Evolutionary conservation across 148 eudicot species (phyloP), one percentile per base, ranked within the genome.

Genomic region (Gaultheria prostrata): DNA sequence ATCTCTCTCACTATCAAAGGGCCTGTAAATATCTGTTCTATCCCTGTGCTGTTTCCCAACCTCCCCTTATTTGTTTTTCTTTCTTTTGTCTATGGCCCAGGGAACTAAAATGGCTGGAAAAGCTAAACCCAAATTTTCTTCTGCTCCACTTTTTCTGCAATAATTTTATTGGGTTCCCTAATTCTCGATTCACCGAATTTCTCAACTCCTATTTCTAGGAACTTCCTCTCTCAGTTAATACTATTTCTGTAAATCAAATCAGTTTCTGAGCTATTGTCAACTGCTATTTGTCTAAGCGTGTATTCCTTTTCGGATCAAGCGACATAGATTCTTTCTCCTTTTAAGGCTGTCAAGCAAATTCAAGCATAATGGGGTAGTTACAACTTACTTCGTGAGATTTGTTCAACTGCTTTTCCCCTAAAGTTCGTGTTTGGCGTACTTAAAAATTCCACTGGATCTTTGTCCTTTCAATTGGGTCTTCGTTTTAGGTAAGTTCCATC

Each of bases 331-430:
- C 46, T 54, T 51, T 82, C 71, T 45, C 54, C 56, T n/a, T 28
- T 75, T 74, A 51, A 72, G 85, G 76, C 21, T 39, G 43, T 24
- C 76, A 28, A 57, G 54, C 48, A 80, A 80, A 26, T 83, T 45
- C 50, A 18, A 8, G 57, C 12, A 20, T 73, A 35, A 57, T 45
- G 80, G 76, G 78, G 65, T 79, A 78, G 85, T 83, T 70, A n/a
- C 76, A 83, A 67, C 63, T 70, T 43, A 67, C 30, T 65, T 28
- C 39, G 18, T 33, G 56, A 67, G 82, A 67, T 84, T 79, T 56
- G 82, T 84, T 84, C 82, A 84, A 84, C 85, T 78, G 85, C 82
- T 84, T 63, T 69, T 17, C 85, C 67, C 67, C 80, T 51, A 78
- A 61, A 80, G 79, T 76, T 57, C 33, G 18, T 71, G 72, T 83